These are phyloP conservation scores for Elsinoe arachidis DNA, from an alignment of 2,329 filamentous ascomycete species.

Conservation along the genomic window DNA sequence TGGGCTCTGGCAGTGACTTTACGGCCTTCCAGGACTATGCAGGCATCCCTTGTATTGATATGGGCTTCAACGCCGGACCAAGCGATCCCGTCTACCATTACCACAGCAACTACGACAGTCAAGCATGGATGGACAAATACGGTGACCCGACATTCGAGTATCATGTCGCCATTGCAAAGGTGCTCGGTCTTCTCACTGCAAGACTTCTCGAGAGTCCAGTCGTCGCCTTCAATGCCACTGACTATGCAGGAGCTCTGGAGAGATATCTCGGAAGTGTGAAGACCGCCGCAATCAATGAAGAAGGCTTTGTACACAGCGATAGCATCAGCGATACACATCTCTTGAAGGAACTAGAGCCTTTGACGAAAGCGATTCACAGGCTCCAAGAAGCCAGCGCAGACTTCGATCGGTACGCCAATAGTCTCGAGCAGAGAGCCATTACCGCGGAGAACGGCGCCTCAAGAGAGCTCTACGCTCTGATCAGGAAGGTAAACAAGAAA, in stretches of 20 bases:
- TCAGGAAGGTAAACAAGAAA: conserved; percentile 63
- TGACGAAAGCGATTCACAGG: conserved; percentile 39
- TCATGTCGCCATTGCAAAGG: conserved; percentile 42
- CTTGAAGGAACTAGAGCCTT: conserved; percentile 34
- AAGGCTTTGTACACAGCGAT: conserved; percentile 35
- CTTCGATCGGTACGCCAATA: conserved; percentile 39
- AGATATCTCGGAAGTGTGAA: conserved; percentile 37
- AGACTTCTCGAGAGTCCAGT: conserved; percentile 40
- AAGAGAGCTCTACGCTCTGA: conserved; percentile 20
- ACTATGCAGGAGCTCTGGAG: conserved; percentile 36
- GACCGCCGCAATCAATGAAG: conserved; percentile 21
- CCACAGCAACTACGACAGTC: conserved; percentile 77
- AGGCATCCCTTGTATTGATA: conserved; percentile 40
- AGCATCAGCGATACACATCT: neutral
- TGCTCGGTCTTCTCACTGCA: conserved; percentile 39
- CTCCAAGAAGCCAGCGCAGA: conserved; percentile 46
- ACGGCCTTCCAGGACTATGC: conserved; percentile 47
- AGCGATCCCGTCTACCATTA: conserved; percentile 58
- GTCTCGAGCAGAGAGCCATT: conserved; percentile 28
- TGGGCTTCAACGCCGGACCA: conserved; percentile 33
- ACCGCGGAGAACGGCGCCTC: neutral
- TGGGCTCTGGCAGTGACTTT: conserved; percentile 45
- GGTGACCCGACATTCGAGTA: conserved; percentile 58
- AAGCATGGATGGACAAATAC: conserved; percentile 72
- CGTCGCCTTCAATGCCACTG: conserved; percentile 38